Evolutionary conservation across 352 stramenopile genomes (phyloP), one percentile per base, ranked within the genome.

Genomic region (Pythium grandisporangium): DNA sequence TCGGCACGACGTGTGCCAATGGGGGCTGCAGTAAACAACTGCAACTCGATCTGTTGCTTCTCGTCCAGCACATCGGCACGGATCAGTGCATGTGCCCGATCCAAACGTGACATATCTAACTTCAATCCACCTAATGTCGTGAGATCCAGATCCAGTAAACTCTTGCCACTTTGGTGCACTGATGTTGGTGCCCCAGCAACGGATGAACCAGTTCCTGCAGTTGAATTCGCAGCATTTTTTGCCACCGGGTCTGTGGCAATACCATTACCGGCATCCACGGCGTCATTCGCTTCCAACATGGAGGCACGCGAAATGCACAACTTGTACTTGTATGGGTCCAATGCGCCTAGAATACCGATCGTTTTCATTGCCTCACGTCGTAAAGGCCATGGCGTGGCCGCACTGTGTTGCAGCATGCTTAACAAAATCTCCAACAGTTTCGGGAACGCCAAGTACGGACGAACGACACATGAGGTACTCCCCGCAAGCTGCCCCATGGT

Each of bases 311-410:
- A 86, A 11, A 87, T 55, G 38, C 70, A 87, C 23, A 93, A 39
- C 40, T 89, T 89, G 70, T 97, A 97, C 30, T 95, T 86, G 76
- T 98, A 96, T 30, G 96, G 96, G 49, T 99, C 95, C 11, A 99
- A 50, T 5, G 95, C 96, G 13, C 80, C 80, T 2, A 99, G 57
- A 43, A 98, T 96, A 17, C 96, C 96, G 35, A 99, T 92, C 0
- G 91, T 98, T 43, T 96, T 83, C 72, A 99, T 96, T 1, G 96
- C 92, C 54, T 99, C 96, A 46, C 93, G 70, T 20, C 95, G 63
- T 13, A 99, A 61, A 7, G 79, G 68, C 95, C 95, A 98, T 6
- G 92, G 86, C 2, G 66, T 85, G 2, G 88, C 66, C 0, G 77
- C 78, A 12, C 72, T 96, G 42, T 96, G 92, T 22, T 96, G 85